phyloP scores from a whole-genome alignment of 1,284 basidiomycete species.

The Coniophora puteana region DNA sequence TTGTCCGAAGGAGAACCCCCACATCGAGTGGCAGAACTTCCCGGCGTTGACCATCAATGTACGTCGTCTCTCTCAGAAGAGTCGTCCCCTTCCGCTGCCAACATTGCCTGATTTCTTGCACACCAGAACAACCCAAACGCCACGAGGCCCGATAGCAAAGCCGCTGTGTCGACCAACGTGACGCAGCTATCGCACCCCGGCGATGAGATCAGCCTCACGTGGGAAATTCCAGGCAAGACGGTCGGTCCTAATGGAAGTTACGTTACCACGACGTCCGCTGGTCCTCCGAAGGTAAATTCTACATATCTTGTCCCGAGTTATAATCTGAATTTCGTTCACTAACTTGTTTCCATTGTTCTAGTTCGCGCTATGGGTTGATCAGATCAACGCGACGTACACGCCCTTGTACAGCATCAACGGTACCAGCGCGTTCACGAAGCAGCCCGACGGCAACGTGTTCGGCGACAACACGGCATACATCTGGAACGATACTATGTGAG shows the following conservation, averaged over 20 bases:
- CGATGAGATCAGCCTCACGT: constrained; percentile 43
- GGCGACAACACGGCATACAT: constrained; percentile 31
- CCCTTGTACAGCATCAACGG: constrained; percentile 41
- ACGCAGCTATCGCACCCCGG: constrained; percentile 46
- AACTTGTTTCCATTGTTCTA: constrained; percentile 7
- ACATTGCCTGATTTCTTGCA: constrained; percentile 1
- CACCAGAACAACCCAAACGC: constrained; percentile 28
- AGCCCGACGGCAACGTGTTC: constrained; percentile 47
- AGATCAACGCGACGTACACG: constrained; percentile 65
- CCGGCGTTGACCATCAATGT: constrained; percentile 45
- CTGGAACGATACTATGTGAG: constrained; percentile 48
- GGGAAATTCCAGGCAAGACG: constrained; percentile 53
- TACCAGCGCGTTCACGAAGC: constrained; percentile 42
- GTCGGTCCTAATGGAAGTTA: constrained; percentile 51
- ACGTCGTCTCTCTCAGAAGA: too few species aligned
- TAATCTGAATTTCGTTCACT: too few species aligned
- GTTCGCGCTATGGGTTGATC: constrained; percentile 52
- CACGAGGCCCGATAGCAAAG: constrained; percentile 17
- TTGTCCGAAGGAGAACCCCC: constrained; percentile 58
- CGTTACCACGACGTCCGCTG: constrained; percentile 45
- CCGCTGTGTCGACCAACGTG: constrained; percentile 46
- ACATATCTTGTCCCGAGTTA: too few species aligned
- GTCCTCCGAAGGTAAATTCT: constrained; percentile 37
- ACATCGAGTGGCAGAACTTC: constrained; percentile 55
- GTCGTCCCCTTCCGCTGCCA: not conserved